phyloP scores from a whole-genome alignment of 2,329 filamentous ascomycete genomes.

The Zymoseptoria ardabiliae region DNA sequence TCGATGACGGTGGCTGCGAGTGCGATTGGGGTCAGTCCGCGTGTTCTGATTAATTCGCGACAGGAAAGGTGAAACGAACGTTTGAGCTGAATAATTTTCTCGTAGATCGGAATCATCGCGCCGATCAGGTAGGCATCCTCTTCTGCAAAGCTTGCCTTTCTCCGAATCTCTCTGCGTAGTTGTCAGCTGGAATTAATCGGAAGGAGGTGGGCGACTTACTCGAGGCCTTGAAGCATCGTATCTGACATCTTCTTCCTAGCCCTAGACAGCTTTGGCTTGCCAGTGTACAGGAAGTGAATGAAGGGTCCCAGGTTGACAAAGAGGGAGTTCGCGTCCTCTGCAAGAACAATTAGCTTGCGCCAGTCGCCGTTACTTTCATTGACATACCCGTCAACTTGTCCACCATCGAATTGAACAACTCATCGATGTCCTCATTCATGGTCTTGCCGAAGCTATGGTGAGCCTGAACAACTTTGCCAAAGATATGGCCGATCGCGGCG shows the following conservation, averaged over 20 bases:
- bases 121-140: constrained; percentile 6
- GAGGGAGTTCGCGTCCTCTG: constrained; percentile 1
- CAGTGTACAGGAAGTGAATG: not conserved
- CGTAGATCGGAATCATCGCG: constrained; percentile 16
- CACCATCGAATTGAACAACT: not conserved
- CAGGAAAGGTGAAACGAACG: not conserved
- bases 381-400: not conserved
- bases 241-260: not conserved
- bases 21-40: too few relatives aligned
- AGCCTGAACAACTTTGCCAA: not conserved
- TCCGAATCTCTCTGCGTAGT: not conserved
- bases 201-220: not conserved
- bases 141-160: not conserved
- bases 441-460: not conserved
- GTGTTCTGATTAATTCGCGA: too few relatives aligned
- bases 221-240: not conserved
- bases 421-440: not conserved
- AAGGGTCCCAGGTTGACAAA: not conserved
- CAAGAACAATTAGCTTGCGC: not conserved
- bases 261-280: not conserved
- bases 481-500: not conserved
- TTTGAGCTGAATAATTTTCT: constrained; percentile 7
- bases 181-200: not conserved
- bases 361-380: too few relatives aligned
- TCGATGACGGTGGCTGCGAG: too few relatives aligned